Conservation (phyloP, 192 early-diverging fungal species). For the Umbelopsis sp. region DNA sequence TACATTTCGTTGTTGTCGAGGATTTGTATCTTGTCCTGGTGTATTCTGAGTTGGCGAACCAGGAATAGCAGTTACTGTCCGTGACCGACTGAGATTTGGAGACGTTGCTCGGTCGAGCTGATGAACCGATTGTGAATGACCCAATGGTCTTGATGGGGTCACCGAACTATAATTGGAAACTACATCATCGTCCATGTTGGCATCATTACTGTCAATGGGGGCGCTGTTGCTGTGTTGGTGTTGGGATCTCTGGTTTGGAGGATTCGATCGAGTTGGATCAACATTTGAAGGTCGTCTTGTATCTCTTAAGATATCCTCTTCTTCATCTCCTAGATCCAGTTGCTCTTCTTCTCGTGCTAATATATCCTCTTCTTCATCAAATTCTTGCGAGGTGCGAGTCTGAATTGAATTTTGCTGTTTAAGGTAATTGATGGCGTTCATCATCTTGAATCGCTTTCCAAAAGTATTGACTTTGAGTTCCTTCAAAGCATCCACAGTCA, state of each 20-base stretch:
- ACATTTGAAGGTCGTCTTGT: neutral
- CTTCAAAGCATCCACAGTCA: conserved; percentile 65
- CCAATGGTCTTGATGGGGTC: neutral
- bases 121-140: neutral
- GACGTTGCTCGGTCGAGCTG: neutral
- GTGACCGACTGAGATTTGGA: neutral
- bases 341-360: conserved; percentile 6
- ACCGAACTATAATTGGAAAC: conserved; percentile 12
- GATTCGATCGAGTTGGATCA: no score
- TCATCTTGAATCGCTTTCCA: conserved; percentile 67
- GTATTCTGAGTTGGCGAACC: neutral
- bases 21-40: conserved; percentile 1
- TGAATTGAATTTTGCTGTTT: conserved; percentile 28
- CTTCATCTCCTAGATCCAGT: conserved; percentile 14
- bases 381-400: neutral
- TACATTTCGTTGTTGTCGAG: conserved; percentile 2
- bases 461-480: conserved; percentile 66
- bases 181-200: neutral
- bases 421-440: conserved; percentile 61
- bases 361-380: conserved; percentile 8
- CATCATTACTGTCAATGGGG: neutral
- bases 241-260: neutral
- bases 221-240: neutral
- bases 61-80: neutral
- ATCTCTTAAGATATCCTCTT: neutral